phyloP scores from a whole-genome alignment of 179 eudicot species.

The Sideroxylon spinosum region DNA sequence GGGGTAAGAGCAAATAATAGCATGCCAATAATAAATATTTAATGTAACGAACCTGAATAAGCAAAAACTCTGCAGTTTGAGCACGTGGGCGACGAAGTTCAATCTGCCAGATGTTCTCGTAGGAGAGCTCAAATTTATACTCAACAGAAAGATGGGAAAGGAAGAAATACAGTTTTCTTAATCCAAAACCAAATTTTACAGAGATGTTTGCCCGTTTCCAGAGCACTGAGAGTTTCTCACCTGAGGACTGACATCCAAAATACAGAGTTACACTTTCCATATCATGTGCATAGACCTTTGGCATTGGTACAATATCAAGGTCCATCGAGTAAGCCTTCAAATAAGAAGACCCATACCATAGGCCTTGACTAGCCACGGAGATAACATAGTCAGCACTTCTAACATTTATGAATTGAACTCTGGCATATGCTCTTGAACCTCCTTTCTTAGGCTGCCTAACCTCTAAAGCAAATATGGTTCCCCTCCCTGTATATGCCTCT shows the following conservation, averaged over 20 bases:
- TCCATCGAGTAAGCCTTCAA: constrained; percentile 44
- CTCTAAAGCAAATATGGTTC: constrained; percentile 59
- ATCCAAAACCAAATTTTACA: constrained; percentile 51
- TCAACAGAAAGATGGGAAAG: constrained; percentile 20
- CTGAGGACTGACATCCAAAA: constrained; percentile 69
- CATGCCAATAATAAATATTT: neutral
- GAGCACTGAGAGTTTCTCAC: constrained; percentile 46
- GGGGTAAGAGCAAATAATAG: neutral
- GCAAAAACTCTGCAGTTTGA: constrained; percentile 40
- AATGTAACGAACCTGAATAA: constrained; percentile 59
- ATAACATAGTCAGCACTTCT: constrained; percentile 34
- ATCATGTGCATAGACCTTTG: constrained; percentile 34
- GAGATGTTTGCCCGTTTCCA: constrained; percentile 38
- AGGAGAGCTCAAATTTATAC: constrained; percentile 68
- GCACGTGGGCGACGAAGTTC: constrained; percentile 44
- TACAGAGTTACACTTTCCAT: constrained; percentile 39
- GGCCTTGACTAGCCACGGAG: constrained; percentile 25
- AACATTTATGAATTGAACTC: constrained; percentile 53
- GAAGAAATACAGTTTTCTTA: constrained; percentile 50
- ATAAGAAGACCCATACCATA: constrained; percentile 50
- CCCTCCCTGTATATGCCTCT: constrained; percentile 55
- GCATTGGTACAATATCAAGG: constrained; percentile 49
- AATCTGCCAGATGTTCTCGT: constrained; percentile 76
- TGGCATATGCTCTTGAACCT: constrained; percentile 42
- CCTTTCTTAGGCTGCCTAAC: constrained; percentile 41